Base-by-base conservation (phyloP, 2,329 filamentous ascomycete species). In the Diplodia intermedia region DNA sequence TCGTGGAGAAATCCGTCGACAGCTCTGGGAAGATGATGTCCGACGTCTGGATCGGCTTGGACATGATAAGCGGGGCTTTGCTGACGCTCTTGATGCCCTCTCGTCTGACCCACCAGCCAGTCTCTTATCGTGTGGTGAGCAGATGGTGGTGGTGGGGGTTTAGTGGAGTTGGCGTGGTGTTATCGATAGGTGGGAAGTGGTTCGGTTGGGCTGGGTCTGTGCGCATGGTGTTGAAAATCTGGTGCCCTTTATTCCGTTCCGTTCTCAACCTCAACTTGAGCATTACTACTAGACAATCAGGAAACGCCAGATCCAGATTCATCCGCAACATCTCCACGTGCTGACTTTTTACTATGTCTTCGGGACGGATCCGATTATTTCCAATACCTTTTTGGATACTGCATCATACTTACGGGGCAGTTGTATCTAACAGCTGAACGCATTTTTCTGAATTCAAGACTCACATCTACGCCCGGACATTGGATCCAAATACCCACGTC, bases 1-100 rank as follows among this genome's bases (percentile, higher is more conserved):
- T 89, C 12, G 83, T 88, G 40, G 89, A 91, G 75, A 94, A 86
- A 71, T 90, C 89, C 71, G 88, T 87, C n/a, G 82, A 81, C 38
- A 82, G 79, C 20, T 80, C 80, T 26, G 86, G 84, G 74, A 89
- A 88, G 71, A 88, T 82, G 66, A 88, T 79, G 56, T 82, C 77
- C 12, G 74, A 71, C 23, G 77, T 71, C 2, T 71, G 74, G 8
- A 79, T 60, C 7, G 73, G 73, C 26, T 26, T 47, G 4, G 66
- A 29, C 60, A 63, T 63, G 12, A 6, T 23, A 0, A 15, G 12
- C 8, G 7, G 33, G 36, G 11, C 18, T 20, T 15, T 2, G 60
- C 11, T 23, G n/a, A 0, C 31, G 29, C n/a, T 15, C 20, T n/a
- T 8, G 52, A 36, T 33, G 8, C 12, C 6, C 23, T 15, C 50